These are phyloP conservation scores for Amphibolis antarctica DNA, from an alignment of 106 monocot genomes.

Conservation along the genomic window DNA sequence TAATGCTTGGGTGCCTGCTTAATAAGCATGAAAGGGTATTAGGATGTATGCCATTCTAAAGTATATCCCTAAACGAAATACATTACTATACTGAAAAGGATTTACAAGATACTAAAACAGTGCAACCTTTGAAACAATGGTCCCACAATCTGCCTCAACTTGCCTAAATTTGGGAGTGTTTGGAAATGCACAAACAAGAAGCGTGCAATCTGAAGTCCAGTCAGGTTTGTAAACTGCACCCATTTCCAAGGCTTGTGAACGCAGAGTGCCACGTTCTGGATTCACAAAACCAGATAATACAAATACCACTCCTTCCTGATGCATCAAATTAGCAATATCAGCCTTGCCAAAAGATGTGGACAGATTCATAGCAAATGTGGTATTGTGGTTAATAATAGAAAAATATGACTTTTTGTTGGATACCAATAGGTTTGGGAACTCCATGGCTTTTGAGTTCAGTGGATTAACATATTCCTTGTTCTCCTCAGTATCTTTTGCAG, in stretches of 20 bases:
- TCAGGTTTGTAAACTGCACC: slow-evolving; percentile 74
- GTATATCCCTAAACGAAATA: no score
- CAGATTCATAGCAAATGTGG: neutral
- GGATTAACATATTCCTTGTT: slow-evolving; percentile 5
- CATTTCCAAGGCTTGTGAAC: slow-evolving; percentile 76
- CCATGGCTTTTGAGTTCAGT: slow-evolving; percentile 6
- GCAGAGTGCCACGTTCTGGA: slow-evolving; percentile 64
- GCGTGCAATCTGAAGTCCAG: slow-evolving; percentile 83
- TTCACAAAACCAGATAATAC: slow-evolving; percentile 87
- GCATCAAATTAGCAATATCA: slow-evolving; percentile 7
- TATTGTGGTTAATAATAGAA: neutral
- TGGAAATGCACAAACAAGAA: slow-evolving; percentile 90
- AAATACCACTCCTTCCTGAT: slow-evolving; percentile 83
- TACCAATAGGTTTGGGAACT: slow-evolving; percentile 77
- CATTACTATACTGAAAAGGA: no score
- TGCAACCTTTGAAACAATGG: slow-evolving; percentile 84
- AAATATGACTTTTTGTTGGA: neutral
- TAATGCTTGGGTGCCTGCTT: no score
- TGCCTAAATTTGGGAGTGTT: slow-evolving; percentile 95
- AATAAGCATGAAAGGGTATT: no score
- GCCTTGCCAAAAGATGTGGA: neutral
- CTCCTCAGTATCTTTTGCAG: neutral
- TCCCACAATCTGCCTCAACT: slow-evolving; percentile 73
- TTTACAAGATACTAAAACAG: neutral
- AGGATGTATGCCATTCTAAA: no score